Percentiles rank a stretch among this genome's conserved stretches.
Conservation (phyloP, 371 early-diverging fungal species). For the Smittium culicis region DNA sequence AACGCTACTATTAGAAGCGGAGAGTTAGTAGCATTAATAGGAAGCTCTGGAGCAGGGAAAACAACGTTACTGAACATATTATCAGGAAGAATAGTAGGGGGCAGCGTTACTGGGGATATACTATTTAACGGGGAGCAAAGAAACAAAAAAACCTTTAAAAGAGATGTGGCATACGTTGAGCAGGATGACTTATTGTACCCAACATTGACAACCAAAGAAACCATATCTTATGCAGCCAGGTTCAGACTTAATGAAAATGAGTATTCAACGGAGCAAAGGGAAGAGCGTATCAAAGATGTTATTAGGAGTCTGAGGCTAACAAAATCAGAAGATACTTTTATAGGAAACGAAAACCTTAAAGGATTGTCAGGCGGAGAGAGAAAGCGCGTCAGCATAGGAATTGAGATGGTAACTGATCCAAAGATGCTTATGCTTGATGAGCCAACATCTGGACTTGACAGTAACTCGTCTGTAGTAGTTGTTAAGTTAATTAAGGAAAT, state of each 20-base stretch:
- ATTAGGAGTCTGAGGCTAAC: too few relatives aligned
- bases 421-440: too few relatives aligned
- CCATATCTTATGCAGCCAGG: too few relatives aligned
- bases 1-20: constrained; percentile 36
- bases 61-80: constrained; percentile 44
- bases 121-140: constrained; percentile 43
- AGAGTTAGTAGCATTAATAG: constrained; percentile 53
- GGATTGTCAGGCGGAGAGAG: constrained; percentile 75
- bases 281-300: constrained; percentile 39
- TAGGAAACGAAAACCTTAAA: constrained; percentile 48
- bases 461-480: too few relatives aligned
- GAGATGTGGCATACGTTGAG: constrained; percentile 42
- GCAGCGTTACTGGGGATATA: constrained; percentile 44
- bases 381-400: constrained; percentile 61
- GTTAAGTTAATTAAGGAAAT: constrained; percentile 41
- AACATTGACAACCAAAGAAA: constrained; percentile 40
- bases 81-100: constrained; percentile 36
- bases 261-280: constrained; percentile 40
- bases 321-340: too few relatives aligned
- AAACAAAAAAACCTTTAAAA: constrained; percentile 41
- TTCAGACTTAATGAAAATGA: constrained; percentile 31
- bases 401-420: too few relatives aligned
- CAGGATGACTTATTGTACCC: constrained; percentile 29
- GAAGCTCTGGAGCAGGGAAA: constrained; percentile 62
- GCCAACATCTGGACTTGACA: too few relatives aligned